Evolutionary conservation across 2,329 filamentous ascomycete species (phyloP), one percentile per base, ranked within the genome.

Genomic region (Parasarocladium wereldwijsianum): DNA sequence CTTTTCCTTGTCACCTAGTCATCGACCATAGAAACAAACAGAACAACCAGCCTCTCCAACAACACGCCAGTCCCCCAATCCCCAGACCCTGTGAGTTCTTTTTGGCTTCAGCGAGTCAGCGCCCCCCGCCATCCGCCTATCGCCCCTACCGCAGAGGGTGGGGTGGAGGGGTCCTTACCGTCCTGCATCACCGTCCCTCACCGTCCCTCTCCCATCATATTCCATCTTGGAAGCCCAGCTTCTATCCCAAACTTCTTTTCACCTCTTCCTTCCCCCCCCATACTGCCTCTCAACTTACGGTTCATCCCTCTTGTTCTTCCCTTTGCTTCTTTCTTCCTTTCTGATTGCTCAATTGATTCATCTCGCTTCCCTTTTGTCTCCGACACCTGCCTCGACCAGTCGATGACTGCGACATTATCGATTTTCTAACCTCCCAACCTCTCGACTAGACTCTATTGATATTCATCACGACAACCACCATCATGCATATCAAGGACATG

Each of bases 401-500:
- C n/a, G n/a, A n/a, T 21, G 19, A 12, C 13, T 23, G 6, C 6
- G n/a, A 6, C 28, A 16, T 30, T 24, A 12, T 11, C 20, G 12
- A 23, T 15, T 12, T n/a, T 11, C 20, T 16, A 20, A 24, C 11
- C n/a, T 9, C n/a, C 20, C n/a, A n/a, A n/a, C 14, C 14, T 17
- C 20, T 5, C 8, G 24, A 13, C 20, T 23, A 12, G 15, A 19
- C 18, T 16, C 13, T 20, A n/a, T 16, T 21, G n/a, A 26, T 18
- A 24, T 6, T 8, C 13, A 13, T 21, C 24, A 22, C 14, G 16
- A 32, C 37, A 17, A 34, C 33, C 38, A 38, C 43, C 67, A 76
- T 51, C 40, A 96, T 98, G 87, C 90, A 96, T 60, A 87, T 98
- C 66, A 82, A 78, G 43, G 75, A 90, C 45, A 94, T 94, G 66